Evolutionary conservation across 1,284 basidiomycete genomes (phyloP).

Genomic region (Paramarasmius palmivorus): DNA sequence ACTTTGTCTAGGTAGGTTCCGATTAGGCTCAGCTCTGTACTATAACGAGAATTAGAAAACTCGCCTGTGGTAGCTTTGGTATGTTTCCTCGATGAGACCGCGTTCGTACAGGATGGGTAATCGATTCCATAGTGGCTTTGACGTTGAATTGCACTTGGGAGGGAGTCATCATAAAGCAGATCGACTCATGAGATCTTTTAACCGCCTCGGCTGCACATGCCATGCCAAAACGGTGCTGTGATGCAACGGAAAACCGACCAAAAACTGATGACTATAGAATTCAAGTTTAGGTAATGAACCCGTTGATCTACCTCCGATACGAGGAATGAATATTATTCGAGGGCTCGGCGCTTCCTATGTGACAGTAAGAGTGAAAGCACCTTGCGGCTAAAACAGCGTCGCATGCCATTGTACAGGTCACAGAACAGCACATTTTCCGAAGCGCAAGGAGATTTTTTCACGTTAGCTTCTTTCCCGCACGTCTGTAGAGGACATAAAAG

Average conservation of each 20-base stretch:
- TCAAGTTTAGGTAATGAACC: slow-evolving; percentile 1
- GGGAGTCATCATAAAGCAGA: too few species aligned
- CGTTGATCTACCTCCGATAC: slow-evolving; percentile 1
- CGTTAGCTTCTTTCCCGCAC: too few species aligned
- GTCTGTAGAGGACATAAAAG: too few species aligned
- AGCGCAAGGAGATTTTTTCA: too few species aligned
- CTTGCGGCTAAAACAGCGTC: too few species aligned
- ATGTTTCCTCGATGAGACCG: slow-evolving; percentile 9
- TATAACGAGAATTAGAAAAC: neutral
- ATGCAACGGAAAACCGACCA: neutral
- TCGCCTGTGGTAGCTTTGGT: slow-evolving; percentile 24
- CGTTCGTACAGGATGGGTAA: slow-evolving; percentile 1
- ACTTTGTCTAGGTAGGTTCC: slow-evolving; percentile 35
- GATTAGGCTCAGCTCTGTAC: neutral
- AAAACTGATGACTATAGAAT: neutral
- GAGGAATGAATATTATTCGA: neutral
- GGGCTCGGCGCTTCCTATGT: neutral
- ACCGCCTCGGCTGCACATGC: neutral
- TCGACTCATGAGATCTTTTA: neutral
- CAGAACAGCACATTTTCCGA: too few species aligned
- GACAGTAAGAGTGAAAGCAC: too few species aligned
- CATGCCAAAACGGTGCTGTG: slow-evolving; percentile 4
- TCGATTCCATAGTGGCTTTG: neutral
- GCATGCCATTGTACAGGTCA: too few species aligned
- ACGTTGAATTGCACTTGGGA: neutral